These are phyloP conservation scores for Botrytis sinoallii DNA, from an alignment of 2,329 filamentous ascomycete species.

Conservation along the genomic window DNA sequence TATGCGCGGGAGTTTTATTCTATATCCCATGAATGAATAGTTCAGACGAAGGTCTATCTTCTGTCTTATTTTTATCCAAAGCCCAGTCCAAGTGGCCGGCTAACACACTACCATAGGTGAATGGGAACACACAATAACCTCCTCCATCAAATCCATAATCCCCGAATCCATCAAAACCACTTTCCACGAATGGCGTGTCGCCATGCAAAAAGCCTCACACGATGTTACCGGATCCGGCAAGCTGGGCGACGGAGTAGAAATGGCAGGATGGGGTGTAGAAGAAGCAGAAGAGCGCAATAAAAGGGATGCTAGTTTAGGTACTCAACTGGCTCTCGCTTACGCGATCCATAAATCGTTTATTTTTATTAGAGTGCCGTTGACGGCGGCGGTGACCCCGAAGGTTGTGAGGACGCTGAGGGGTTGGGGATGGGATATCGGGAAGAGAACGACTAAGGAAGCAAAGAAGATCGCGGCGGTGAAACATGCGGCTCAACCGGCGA, in stretches of 20 bases:
- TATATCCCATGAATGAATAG: background rate
- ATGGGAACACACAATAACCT: slow-evolving; percentile 66
- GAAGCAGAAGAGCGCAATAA: slow-evolving; percentile 60
- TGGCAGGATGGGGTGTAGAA: slow-evolving; percentile 59
- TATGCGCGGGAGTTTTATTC: background rate
- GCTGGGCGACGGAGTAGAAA: slow-evolving; percentile 48
- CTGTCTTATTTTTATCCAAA: background rate
- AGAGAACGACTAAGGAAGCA: slow-evolving; percentile 50
- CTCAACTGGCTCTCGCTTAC: slow-evolving; percentile 88
- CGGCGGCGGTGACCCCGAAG: slow-evolving; percentile 86
- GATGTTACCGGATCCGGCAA: slow-evolving; percentile 45
- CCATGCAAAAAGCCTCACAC: slow-evolving; percentile 46
- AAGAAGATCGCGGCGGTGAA: slow-evolving; percentile 34
- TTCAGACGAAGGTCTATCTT: background rate
- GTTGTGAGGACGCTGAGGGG: slow-evolving; percentile 83
- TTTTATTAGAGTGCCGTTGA: slow-evolving; percentile 89
- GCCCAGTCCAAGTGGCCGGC: background rate
- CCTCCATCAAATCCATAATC: slow-evolving; percentile 55
- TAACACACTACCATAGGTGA: slow-evolving; percentile 43
- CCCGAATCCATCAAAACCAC: slow-evolving; percentile 56
- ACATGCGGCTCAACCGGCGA: slow-evolving; percentile 23
- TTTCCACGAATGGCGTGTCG: slow-evolving; percentile 50
- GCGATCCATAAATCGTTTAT: slow-evolving; percentile 98
- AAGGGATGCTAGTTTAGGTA: slow-evolving; percentile 72
- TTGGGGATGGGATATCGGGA: slow-evolving; percentile 96